Evolutionary conservation across 2,329 filamentous ascomycete species (phyloP).

Genomic region (Pezicula carpinea): DNA sequence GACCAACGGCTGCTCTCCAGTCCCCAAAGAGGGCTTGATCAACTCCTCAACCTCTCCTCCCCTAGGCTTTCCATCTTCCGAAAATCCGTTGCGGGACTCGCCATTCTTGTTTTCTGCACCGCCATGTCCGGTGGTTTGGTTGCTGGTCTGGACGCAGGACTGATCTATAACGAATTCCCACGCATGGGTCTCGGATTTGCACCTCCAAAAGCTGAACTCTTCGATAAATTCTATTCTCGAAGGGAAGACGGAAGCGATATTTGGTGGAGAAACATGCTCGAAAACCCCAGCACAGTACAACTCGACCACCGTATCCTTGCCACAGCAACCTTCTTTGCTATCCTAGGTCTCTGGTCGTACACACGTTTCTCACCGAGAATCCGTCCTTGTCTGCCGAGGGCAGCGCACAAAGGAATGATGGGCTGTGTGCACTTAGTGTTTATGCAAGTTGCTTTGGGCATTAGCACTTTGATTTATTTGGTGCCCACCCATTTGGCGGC

Average conservation of each 20-base stretch:
- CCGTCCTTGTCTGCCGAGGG: slow-evolving; percentile 52
- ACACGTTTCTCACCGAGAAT: slow-evolving; percentile 59
- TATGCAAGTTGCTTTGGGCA: slow-evolving; percentile 80
- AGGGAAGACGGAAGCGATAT: slow-evolving; percentile 74
- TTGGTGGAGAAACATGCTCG: slow-evolving; percentile 95
- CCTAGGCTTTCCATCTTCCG: slow-evolving; percentile 71
- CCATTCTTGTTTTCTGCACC: slow-evolving; percentile 76
- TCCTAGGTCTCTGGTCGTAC: slow-evolving; percentile 78
- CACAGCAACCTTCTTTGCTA: slow-evolving; percentile 77
- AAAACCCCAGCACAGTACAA: slow-evolving; percentile 94
- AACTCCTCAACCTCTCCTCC: slow-evolving; percentile 57
- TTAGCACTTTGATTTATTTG: slow-evolving; percentile 88
- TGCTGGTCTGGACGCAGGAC: slow-evolving; percentile 87
- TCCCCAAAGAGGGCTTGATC: slow-evolving; percentile 55
- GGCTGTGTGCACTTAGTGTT: slow-evolving; percentile 80
- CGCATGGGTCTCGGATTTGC: slow-evolving; percentile 84
- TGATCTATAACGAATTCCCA: slow-evolving; percentile 99
- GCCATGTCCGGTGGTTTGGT: slow-evolving; percentile 93
- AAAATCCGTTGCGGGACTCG: slow-evolving; percentile 64
- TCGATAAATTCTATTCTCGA: slow-evolving; percentile 80
- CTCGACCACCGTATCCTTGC: slow-evolving; percentile 92
- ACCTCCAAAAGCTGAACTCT: slow-evolving; percentile 78
- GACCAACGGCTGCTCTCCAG: slow-evolving; percentile 66
- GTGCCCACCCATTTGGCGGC: slow-evolving; percentile 86
- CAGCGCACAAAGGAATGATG: slow-evolving; percentile 63